Evolutionary conservation across 2,329 filamentous ascomycete genomes (phyloP).

Genomic region (Hansfordia pulvinata): DNA sequence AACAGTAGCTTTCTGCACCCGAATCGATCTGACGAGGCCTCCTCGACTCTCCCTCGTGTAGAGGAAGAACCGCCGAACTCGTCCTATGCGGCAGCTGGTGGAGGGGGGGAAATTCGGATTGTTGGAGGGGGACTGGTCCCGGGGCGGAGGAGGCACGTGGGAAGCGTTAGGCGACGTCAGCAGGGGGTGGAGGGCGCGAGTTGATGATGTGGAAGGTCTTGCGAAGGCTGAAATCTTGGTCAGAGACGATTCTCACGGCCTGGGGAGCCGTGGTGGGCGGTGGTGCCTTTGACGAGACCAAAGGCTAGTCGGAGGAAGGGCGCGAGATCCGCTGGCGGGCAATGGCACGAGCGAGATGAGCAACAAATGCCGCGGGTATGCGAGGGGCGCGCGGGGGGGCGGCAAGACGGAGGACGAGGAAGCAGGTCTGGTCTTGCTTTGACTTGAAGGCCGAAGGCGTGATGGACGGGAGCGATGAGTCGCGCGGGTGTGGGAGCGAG

Average conservation of each 20-base stretch:
- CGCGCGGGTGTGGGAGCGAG: too few species aligned
- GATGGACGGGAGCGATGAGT: too few species aligned
- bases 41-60: constrained; percentile 98
- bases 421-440: too few species aligned
- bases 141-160: constrained; percentile 33
- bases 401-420: too few species aligned
- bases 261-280: constrained; percentile 45
- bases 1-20: constrained; percentile 86
- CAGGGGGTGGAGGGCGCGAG: constrained; percentile 43
- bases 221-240: constrained; percentile 57
- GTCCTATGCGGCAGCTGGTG: constrained; percentile 99
- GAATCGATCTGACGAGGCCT: constrained; percentile 88
- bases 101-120: constrained; percentile 42
- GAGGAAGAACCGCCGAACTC: constrained; percentile 97
- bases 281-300: constrained; percentile 54
- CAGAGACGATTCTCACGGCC: constrained; percentile 49
- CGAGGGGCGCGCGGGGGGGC: too few species aligned
- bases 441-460: too few species aligned
- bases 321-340: too few species aligned
- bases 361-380: too few species aligned
- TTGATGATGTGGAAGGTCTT: constrained; percentile 55
- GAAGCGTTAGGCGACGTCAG: constrained; percentile 32
- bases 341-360: too few species aligned
- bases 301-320: constrained; percentile 50
- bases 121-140: constrained; percentile 33